phyloP scores from a whole-genome alignment of 1,284 basidiomycete genomes.

The Ceratobasidium sp. region DNA sequence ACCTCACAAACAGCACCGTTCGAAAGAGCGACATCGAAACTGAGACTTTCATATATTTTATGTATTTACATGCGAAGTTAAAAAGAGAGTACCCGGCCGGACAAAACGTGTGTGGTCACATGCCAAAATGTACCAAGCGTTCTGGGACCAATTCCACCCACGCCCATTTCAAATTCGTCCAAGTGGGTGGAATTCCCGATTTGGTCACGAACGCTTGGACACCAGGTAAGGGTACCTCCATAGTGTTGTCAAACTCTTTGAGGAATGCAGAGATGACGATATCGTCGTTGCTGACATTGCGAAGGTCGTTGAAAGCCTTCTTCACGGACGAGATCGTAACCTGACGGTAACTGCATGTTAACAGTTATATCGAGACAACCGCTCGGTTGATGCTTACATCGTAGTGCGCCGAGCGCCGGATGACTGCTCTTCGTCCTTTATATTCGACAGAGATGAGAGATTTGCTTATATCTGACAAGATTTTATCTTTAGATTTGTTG shows the following conservation, averaged over 20 bases:
- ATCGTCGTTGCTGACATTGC: background rate
- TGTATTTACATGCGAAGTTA: background rate
- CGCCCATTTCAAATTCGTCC: slow-evolving; percentile 2
- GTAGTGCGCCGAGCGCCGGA: background rate
- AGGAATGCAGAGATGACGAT: background rate
- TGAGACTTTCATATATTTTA: background rate
- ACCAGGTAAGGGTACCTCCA: background rate
- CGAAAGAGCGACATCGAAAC: slow-evolving; percentile 31
- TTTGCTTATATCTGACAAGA: too few species aligned
- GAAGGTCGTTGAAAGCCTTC: background rate
- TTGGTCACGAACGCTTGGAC: background rate
- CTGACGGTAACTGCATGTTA: background rate
- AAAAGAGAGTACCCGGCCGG: background rate
- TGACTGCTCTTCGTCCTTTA: background rate
- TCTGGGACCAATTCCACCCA: background rate
- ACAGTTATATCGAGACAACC: background rate
- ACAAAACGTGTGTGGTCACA: background rate
- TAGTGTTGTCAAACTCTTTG: slow-evolving; percentile 5
- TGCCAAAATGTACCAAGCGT: slow-evolving; percentile 28
- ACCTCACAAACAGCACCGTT: background rate
- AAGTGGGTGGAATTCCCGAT: background rate
- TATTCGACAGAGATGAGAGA: background rate
- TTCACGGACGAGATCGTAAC: background rate
- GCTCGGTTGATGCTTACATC: background rate
- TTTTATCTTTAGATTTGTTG: too few species aligned